Base-by-base conservation (phyloP, 1,139 yeast genomes). In the Hyphopichia wangnamkhiaoensis region DNA sequence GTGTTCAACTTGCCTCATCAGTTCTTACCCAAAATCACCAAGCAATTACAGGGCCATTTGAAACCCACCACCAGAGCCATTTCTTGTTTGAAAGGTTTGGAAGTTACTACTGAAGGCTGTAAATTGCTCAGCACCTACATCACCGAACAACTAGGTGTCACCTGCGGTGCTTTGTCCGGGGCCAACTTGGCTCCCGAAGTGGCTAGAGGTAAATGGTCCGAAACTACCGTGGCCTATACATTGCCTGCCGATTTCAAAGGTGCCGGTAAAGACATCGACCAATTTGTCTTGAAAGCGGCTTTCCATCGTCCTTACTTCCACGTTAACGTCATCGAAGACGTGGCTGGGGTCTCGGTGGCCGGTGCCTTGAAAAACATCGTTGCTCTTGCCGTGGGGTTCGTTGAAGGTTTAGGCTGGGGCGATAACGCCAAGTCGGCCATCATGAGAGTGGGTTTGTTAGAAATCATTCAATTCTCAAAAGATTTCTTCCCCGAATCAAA, bases 251-350 rank as follows among this genome's bases (percentile, higher is more conserved):
- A 86, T 64, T 82, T 70, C 72, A 71, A 75, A 56, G 95, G 95
- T 45, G 74, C 69, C 47, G 87, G 88, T 44, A 64, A 70, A 53
- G 96, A 90, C 57, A 80, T 88, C 41, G 94, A 85, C 58, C 80
- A 80, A 48, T 65, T 58, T 42, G 75, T 83, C 27, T 70, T 88
- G 52, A 85, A 83, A 66, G 79, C 80, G 43, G 74, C 88, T 42
- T 90, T 91, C 84, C 96, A 91, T 74, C 82, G 97, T 68, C 88
- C 94, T 24, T 91, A 91, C 71, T 91, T 91, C 84, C 97, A 91
- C 65, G 96, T 91, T 38, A 78, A 84, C 56, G 94, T 90, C 42
- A 79, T 88, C 43, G 81, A 83, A 46, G 98, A 91, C 61, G 93
- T 90, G 42, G 93, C 93, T 21, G 98, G 98, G 58, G 91, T 90